Percentiles rank a stretch among this genome's conserved stretches.
Evolutionary conservation across 805 yeast species (phyloP).

Genomic region (Yarrowia keelungensis): DNA sequence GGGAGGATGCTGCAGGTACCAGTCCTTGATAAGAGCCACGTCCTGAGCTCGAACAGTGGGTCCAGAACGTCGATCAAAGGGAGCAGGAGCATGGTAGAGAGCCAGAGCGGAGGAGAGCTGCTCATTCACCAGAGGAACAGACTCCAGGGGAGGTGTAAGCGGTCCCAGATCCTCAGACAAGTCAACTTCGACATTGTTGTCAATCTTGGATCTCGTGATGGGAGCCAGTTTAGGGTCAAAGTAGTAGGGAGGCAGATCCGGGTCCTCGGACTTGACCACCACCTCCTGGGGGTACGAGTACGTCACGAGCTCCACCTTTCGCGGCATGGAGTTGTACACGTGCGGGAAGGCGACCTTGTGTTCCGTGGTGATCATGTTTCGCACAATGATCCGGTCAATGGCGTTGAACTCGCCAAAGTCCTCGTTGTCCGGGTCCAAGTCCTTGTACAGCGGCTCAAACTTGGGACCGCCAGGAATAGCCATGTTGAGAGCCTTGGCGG

Average conservation of each 20-base stretch:
- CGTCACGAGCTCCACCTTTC: slow-evolving; percentile 66
- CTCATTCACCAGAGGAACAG: slow-evolving; percentile 58
- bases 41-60: slow-evolving; percentile 83
- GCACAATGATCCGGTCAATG: slow-evolving; percentile 82
- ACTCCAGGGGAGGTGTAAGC: slow-evolving; percentile 47
- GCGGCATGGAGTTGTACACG: slow-evolving; percentile 78
- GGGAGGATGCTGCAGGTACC: slow-evolving; percentile 77
- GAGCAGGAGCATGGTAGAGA: slow-evolving; percentile 82
- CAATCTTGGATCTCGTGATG: slow-evolving; percentile 49
- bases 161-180: slow-evolving; percentile 53
- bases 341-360: slow-evolving; percentile 87
- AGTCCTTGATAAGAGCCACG: slow-evolving; percentile 79
- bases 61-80: slow-evolving; percentile 81
- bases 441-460: slow-evolving; percentile 83
- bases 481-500: slow-evolving; percentile 87
- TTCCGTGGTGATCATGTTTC: slow-evolving; percentile 80
- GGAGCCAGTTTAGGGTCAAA: slow-evolving; percentile 66
- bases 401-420: slow-evolving; percentile 92
- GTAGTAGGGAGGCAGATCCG: slow-evolving; percentile 61
- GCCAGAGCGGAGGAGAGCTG: slow-evolving; percentile 64
- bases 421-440: slow-evolving; percentile 65
- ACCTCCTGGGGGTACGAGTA: slow-evolving; percentile 70
- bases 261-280: slow-evolving; percentile 56
- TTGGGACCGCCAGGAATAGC: slow-evolving; percentile 96
- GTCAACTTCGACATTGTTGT: slow-evolving; percentile 52